Conservation (phyloP, 805 yeast genomes). For the Wickerhamiella dianesei region DNA sequence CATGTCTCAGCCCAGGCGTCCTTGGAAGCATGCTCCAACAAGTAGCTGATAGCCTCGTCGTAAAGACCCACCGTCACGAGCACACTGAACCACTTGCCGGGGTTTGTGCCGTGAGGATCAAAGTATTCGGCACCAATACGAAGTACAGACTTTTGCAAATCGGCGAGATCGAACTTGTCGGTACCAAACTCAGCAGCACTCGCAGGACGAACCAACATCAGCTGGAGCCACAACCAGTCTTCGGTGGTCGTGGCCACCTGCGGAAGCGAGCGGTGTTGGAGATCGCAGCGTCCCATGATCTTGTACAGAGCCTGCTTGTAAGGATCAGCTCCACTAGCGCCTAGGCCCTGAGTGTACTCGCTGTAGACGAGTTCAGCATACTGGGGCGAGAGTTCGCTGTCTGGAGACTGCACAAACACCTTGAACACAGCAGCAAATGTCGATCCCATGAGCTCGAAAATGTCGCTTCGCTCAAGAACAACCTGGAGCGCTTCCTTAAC, state of each 20-base stretch:
- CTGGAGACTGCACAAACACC: slow-evolving; percentile 46
- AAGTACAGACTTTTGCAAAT: slow-evolving; percentile 57
- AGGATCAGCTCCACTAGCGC: slow-evolving; percentile 51
- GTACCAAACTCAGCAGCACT: slow-evolving; percentile 29
- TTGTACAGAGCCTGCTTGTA: slow-evolving; percentile 83
- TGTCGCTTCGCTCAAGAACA: slow-evolving; percentile 46
- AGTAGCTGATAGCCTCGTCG: slow-evolving; percentile 61
- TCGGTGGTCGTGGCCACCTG: slow-evolving; percentile 70
- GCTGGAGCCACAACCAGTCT: slow-evolving; percentile 95
- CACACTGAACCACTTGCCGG: slow-evolving; percentile 61
- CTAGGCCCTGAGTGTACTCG: slow-evolving; percentile 74
- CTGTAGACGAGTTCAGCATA: slow-evolving; percentile 54
- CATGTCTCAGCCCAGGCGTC: slow-evolving; percentile 42
- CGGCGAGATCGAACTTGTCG: slow-evolving; percentile 58
- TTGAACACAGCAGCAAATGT: slow-evolving; percentile 69
- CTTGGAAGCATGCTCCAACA: slow-evolving; percentile 35
- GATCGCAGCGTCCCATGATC: slow-evolving; percentile 82
- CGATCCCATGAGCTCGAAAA: slow-evolving; percentile 73
- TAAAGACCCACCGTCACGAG: slow-evolving; percentile 65
- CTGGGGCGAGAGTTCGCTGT: slow-evolving; percentile 47
- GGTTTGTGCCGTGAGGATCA: slow-evolving; percentile 34
- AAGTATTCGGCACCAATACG: slow-evolving; percentile 65
- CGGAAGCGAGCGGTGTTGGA: slow-evolving; percentile 41
- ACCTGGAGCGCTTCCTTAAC: slow-evolving; percentile 63
- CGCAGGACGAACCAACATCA: slow-evolving; percentile 47